Conservation (phyloP, 192 early-diverging fungal genomes). For the Podila verticillata region DNA sequence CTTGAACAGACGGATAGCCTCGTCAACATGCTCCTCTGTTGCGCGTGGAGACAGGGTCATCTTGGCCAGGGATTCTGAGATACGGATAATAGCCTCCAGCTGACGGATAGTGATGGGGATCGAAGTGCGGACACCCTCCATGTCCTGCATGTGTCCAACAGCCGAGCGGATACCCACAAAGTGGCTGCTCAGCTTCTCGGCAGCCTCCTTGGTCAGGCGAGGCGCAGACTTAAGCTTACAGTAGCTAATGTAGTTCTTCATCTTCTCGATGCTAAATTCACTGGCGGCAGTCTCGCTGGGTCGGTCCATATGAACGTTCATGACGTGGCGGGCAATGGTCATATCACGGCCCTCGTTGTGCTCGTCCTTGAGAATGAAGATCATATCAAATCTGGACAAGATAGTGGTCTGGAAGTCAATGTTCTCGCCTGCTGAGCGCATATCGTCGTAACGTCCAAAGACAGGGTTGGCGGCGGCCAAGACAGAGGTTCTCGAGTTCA, state of each 20-base stretch:
- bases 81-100: slow-evolving; percentile 98
- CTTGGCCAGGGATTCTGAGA: slow-evolving; percentile 98
- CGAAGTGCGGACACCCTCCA: slow-evolving; percentile 75
- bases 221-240: slow-evolving; percentile 97
- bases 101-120: slow-evolving; percentile 99
- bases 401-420: slow-evolving; percentile 99
- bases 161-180: slow-evolving; percentile 93
- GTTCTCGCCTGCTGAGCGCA: slow-evolving; percentile 98
- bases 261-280: slow-evolving; percentile 93
- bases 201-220: slow-evolving; percentile 85
- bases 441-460: slow-evolving; percentile 98
- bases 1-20: slow-evolving; percentile 98
- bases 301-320: slow-evolving; percentile 92
- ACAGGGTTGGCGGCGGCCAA: slow-evolving; percentile 98
- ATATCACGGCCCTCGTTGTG: slow-evolving; percentile 93
- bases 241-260: slow-evolving; percentile 96
- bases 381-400: slow-evolving; percentile 99
- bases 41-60: slow-evolving; percentile 88
- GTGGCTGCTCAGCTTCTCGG: slow-evolving; percentile 91
- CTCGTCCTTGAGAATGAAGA: slow-evolving; percentile 98
- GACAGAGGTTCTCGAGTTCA: slow-evolving; percentile 97
- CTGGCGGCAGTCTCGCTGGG: slow-evolving; percentile 73
- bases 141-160: slow-evolving; percentile 80
- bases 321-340: slow-evolving; percentile 96
- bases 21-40: slow-evolving; percentile 91